These are phyloP conservation scores for Crotalaria pallida DNA, from an alignment of 306 rosid species.

Conservation along the genomic window DNA sequence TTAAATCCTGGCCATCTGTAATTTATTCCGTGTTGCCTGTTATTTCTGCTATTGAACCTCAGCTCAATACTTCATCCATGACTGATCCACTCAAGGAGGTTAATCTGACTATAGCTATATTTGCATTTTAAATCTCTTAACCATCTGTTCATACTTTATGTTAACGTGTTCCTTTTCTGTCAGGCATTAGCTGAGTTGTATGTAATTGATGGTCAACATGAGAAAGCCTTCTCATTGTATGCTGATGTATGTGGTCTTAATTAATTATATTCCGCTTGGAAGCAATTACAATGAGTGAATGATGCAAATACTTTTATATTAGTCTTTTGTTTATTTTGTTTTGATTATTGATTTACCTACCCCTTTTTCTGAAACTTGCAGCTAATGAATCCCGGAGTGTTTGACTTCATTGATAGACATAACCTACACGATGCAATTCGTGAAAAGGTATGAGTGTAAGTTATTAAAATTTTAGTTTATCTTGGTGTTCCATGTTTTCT, in stretches of 20 bases:
- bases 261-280: background rate
- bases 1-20: constrained; percentile 66
- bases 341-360: background rate
- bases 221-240: constrained; percentile 70
- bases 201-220: constrained; percentile 67
- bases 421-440: constrained; percentile 60
- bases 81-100: constrained; percentile 80
- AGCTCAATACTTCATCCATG: constrained; percentile 70
- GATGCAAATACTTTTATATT: background rate
- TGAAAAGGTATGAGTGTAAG: constrained; percentile 55
- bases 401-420: constrained; percentile 80
- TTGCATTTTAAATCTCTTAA: constrained; percentile 1
- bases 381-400: constrained; percentile 70
- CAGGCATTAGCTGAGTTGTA: constrained; percentile 81
- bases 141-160: background rate
- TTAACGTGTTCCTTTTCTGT: constrained; percentile 11
- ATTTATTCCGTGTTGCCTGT: constrained; percentile 66
- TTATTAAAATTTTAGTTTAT: background rate
- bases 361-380: constrained; percentile 30
- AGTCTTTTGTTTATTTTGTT: background rate
- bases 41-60: constrained; percentile 77
- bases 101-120: background rate
- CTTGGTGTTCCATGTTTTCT: constrained; percentile 1
- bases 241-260: constrained; percentile 69
- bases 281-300: background rate